Conservation (phyloP, 306 rosid genomes). For the Rubus idaeus region DNA sequence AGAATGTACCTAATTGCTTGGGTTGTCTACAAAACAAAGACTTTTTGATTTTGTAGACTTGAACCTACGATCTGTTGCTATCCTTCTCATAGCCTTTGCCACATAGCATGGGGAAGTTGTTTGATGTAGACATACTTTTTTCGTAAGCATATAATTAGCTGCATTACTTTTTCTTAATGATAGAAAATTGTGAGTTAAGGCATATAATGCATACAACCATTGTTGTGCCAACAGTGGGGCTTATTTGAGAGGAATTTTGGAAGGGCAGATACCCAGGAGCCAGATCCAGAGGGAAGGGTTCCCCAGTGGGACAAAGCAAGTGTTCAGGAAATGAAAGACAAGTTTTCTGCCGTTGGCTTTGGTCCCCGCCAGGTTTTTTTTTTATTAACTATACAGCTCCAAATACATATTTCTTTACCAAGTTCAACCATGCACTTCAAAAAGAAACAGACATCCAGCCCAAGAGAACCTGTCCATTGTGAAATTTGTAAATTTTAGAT, state of each 20-base stretch:
- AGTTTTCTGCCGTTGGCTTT: slow-evolving; percentile 78
- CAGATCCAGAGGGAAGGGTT: slow-evolving; percentile 94
- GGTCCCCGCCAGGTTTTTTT: slow-evolving; percentile 90
- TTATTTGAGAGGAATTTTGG: slow-evolving; percentile 82
- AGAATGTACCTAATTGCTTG: too few species aligned
- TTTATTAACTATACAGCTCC: slow-evolving; percentile 12
- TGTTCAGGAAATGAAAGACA: slow-evolving; percentile 86
- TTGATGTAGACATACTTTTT: neutral
- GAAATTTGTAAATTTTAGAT: neutral
- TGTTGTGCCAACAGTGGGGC: slow-evolving; percentile 70
- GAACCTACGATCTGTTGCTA: neutral
- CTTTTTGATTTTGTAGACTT: too few species aligned
- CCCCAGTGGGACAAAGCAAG: slow-evolving; percentile 84
- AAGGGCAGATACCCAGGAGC: slow-evolving; percentile 78
- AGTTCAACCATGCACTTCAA: neutral
- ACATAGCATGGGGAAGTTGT: neutral
- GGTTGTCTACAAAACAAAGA: too few species aligned
- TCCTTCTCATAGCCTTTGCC: neutral
- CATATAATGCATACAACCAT: slow-evolving; percentile 18
- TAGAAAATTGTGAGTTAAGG: neutral
- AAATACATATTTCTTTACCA: slow-evolving; percentile 4
- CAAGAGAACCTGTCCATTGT: neutral
- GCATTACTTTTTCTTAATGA: neutral
- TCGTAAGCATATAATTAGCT: neutral
- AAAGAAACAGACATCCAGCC: neutral